Base-by-base conservation (phyloP, 192 early-diverging fungal genomes). In the Backusella parvicylindrica region DNA sequence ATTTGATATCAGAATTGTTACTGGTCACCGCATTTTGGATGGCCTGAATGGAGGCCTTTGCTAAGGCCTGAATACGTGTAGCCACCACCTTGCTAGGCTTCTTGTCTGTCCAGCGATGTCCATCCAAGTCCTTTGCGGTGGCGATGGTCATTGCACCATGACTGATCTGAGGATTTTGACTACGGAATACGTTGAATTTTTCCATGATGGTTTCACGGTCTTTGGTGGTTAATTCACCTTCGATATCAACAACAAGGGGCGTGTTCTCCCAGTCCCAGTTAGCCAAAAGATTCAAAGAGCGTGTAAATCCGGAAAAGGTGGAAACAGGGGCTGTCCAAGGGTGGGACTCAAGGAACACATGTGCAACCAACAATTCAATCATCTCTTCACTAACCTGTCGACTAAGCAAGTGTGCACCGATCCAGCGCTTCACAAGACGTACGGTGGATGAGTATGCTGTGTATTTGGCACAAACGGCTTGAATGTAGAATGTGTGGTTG, bases 381-480 rank as follows among this genome's bases (percentile, higher is more conserved):
- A 90, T 72, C 81, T 97, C 94, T 56, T 93, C 92, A 0, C 89
- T 77, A 6, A 98, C 85, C 21, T 88, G 85, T 11, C 84, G 78
- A 32, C 93, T 85, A 6, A 97, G 84, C 84, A 94, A 84, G 75
- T 99, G 96, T 23, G 92, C 85, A 8, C 90, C 84, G 31, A 96
- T 81, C 96, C 96, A 99, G 72, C 96, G 89, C 87, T 99, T 99
- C 21, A 89, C 80, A 66, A 99, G 82, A 21, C 97, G 90, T 32
- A 97, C 91, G 6, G 95, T 93, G 41, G 88, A 81, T 12, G 93
- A 92, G 15, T 92, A 87, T 13, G 91, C 90, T 31, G 95, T 91
- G 77, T 89, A 87, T 63, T 87, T 85, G 56, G 90, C 88, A 82
- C 93, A 95, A 41, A 96, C 82, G 53, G 92, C 89, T 66, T 92